Conservation (phyloP, 352 stramenopile species). For the Globisporangium solare region DNA sequence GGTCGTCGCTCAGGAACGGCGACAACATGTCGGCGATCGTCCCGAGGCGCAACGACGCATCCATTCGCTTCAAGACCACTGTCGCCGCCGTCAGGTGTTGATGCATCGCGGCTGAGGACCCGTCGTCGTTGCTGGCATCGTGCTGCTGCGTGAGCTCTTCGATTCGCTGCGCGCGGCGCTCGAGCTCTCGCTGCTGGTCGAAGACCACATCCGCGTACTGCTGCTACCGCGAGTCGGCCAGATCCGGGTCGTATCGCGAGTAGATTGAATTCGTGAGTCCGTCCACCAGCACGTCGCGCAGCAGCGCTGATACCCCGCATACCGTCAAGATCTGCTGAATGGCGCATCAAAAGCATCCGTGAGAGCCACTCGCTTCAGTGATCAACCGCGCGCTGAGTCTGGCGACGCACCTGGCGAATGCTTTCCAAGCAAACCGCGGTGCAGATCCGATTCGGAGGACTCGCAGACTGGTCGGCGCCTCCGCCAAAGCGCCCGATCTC, state of each 20-base stretch:
- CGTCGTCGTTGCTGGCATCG: constrained; percentile 1
- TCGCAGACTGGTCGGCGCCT: constrained; percentile 1
- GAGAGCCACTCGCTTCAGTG: neutral
- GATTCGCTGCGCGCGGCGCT: constrained; percentile 15
- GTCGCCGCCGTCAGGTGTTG: constrained; percentile 24
- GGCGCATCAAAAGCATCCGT: no score
- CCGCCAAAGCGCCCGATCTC: constrained; percentile 42
- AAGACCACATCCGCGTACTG: constrained; percentile 35
- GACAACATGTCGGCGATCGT: constrained; percentile 38
- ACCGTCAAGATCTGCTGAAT: constrained; percentile 19
- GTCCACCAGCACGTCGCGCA: constrained; percentile 43
- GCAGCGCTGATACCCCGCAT: constrained; percentile 31
- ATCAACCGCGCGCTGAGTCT: no score
- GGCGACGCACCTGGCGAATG: constrained; percentile 24
- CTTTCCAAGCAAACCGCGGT: constrained; percentile 53
- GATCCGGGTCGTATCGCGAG: constrained; percentile 32
- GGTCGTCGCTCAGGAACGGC: constrained; percentile 48
- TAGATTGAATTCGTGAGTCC: constrained; percentile 67
- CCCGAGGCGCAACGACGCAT: constrained; percentile 21
- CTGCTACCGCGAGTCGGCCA: constrained; percentile 27
- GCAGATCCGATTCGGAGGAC: constrained; percentile 48
- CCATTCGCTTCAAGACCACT: constrained; percentile 29
- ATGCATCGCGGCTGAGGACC: constrained; percentile 14
- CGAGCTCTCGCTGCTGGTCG: constrained; percentile 18
- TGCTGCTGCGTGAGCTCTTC: constrained; percentile 15